Evolutionary conservation across 1,284 basidiomycete species (phyloP).

Genomic region (Malassezia cuniculi): DNA sequence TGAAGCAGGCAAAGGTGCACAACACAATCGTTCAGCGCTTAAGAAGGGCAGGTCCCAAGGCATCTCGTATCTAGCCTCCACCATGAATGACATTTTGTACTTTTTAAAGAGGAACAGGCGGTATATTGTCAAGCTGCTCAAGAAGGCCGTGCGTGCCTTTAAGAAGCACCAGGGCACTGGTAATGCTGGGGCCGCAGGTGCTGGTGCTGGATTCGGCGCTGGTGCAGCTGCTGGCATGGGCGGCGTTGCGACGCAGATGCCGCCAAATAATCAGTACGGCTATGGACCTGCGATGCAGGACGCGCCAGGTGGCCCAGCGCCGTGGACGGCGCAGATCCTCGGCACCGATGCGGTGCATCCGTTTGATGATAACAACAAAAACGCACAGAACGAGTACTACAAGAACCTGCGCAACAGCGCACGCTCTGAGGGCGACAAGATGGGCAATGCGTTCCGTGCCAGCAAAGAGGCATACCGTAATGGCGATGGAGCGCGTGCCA

Average conservation of each 20-base stretch:
- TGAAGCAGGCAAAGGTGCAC: background rate
- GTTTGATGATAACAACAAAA: conserved; percentile 34
- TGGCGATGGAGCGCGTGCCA: conserved; percentile 66
- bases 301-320: conserved; percentile 7
- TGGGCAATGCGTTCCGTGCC: conserved; percentile 37
- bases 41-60: too few species aligned
- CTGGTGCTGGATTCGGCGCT: conserved; percentile 1
- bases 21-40: too few species aligned
- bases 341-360: conserved; percentile 10
- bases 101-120: conserved; percentile 1
- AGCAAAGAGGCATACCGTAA: conserved; percentile 52
- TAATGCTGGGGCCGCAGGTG: conserved; percentile 1
- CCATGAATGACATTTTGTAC: conserved; percentile 1
- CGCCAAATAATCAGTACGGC: background rate
- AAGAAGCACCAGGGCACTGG: background rate
- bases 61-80: too few species aligned
- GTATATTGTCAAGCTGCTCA: background rate
- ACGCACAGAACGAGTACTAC: conserved; percentile 39
- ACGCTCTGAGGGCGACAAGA: conserved; percentile 35
- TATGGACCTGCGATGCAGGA: too few species aligned
- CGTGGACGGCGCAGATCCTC: conserved; percentile 7
- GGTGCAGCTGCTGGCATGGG: conserved; percentile 1
- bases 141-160: background rate
- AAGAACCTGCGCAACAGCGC: conserved; percentile 33
- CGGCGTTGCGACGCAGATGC: too few species aligned